Base-by-base conservation (phyloP, 306 rosid species). In the Prunus mume region DNA sequence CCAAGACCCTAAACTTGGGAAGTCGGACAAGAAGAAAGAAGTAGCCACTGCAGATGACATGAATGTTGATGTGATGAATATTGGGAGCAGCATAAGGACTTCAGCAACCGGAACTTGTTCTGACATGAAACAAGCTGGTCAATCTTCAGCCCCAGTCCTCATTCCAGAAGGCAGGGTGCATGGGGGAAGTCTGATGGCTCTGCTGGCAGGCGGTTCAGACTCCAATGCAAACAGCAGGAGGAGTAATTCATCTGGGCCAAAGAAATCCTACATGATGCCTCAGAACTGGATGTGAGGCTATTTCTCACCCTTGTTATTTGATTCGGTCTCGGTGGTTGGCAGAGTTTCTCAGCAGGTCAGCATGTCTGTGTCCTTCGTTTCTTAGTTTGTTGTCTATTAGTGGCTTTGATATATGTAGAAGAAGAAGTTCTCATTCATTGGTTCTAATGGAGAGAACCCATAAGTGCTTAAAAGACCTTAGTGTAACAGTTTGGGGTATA, bases 151-250 rank as follows among this genome's bases (percentile, higher is more conserved):
- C 72, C 71, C 85, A 5, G 70, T 61, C 69, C 68, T 79, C 18
- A 65, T 79, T 82, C 89, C 93, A 25, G 98, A 93, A 87, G 98
- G 98, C 62, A 86, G 98, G 82, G 98, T 93, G 63, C 98, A 93
- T 72, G 98, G 98, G 3, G 98, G 98, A 76, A 90, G 98, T 80
- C 78, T 91, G 82, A 77, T 91, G 91, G 91, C 96, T 32, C 68
- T 91, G 93, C 86, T 91, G 68, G 72, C 83, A 0, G 82, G 81
- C 47, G 61, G 81, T 75, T 87, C 91, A 45, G 83, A 83, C 30
- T 20, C 70, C 4, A 83, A 85, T 78, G 32, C 88, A 75, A 90
- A 88, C 83, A 62, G 75, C 32, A 69, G 68, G 69, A 81, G 76
- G 17, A 19, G 77, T 38, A 78, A 68, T 46, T 73, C 81, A 72